These are phyloP conservation scores for Notholithocarpus densiflorus DNA, from an alignment of 306 rosid genomes.

Conservation along the genomic window DNA sequence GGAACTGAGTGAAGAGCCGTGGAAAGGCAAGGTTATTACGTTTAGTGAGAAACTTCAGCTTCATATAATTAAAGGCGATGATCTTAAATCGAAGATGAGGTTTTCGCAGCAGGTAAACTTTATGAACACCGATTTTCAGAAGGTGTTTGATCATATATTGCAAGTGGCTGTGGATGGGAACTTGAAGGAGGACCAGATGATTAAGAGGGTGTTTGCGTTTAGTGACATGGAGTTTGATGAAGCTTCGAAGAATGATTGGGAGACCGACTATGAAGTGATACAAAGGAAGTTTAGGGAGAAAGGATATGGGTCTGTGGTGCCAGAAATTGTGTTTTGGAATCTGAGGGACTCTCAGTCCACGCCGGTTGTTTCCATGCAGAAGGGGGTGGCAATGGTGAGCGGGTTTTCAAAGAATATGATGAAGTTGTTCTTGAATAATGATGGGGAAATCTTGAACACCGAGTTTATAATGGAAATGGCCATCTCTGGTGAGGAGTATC, in stretches of 20 bases:
- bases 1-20: conserved; percentile 58
- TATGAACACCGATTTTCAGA: conserved; percentile 50
- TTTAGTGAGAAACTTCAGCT: conserved; percentile 46
- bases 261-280: conserved; percentile 63
- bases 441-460: conserved; percentile 36
- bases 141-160: conserved; percentile 55
- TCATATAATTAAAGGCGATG: conserved; percentile 48
- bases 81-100: conserved; percentile 31
- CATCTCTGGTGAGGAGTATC: conserved; percentile 41
- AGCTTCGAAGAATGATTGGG: conserved; percentile 48
- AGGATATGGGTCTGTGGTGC: conserved; percentile 50
- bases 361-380: conserved; percentile 42
- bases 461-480: conserved; percentile 38
- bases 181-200: conserved; percentile 50
- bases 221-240: conserved; percentile 77
- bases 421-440: conserved; percentile 50
- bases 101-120: conserved; percentile 38
- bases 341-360: conserved; percentile 52
- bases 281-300: conserved; percentile 42
- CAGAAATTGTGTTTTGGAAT: conserved; percentile 75
- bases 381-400: conserved; percentile 67
- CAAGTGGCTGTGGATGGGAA: conserved; percentile 59
- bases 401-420: conserved; percentile 75
- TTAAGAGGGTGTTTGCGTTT: conserved; percentile 60
- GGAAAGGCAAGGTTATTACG: conserved; percentile 63